phyloP scores from a whole-genome alignment of 2,329 filamentous ascomycete species.

The Cryphonectria parasitica region DNA sequence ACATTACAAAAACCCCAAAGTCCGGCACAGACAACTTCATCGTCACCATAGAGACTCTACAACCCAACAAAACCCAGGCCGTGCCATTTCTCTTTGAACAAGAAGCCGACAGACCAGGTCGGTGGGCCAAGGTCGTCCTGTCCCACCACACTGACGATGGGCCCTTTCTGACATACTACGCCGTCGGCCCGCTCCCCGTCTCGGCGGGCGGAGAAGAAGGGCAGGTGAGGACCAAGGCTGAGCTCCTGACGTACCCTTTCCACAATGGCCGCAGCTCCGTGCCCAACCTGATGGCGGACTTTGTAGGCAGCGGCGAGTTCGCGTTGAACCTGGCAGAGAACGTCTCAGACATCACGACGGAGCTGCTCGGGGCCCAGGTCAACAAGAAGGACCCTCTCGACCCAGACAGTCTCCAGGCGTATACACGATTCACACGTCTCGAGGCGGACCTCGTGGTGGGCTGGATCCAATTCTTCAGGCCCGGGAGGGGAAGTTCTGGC shows the following conservation, averaged over 20 bases:
- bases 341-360: constrained; percentile 47
- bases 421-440: constrained; percentile 42
- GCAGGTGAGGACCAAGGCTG: constrained; percentile 38
- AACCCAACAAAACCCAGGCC: constrained; percentile 51
- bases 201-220: constrained; percentile 23
- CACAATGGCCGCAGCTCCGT: constrained; percentile 47
- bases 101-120: constrained; percentile 38
- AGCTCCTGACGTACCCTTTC: constrained; percentile 47
- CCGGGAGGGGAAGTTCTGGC: constrained; percentile 42
- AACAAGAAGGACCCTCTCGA: constrained; percentile 38
- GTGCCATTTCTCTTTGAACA: constrained; percentile 48
- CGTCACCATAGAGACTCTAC: constrained; percentile 51
- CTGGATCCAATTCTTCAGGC: constrained; percentile 47
- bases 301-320: constrained; percentile 38
- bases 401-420: constrained; percentile 39
- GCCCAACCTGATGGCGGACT: constrained; percentile 41
- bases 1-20: constrained; percentile 45
- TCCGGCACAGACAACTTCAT: constrained; percentile 51
- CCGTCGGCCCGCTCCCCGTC: constrained; percentile 54
- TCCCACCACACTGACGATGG: constrained; percentile 47
- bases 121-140: constrained; percentile 52
- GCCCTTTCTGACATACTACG: constrained; percentile 52
- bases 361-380: constrained; percentile 43
- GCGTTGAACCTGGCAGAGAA: constrained; percentile 40
- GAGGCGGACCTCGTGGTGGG: constrained; percentile 45